Conservation (phyloP, 805 yeast species). For the Ogataea corticis region DNA sequence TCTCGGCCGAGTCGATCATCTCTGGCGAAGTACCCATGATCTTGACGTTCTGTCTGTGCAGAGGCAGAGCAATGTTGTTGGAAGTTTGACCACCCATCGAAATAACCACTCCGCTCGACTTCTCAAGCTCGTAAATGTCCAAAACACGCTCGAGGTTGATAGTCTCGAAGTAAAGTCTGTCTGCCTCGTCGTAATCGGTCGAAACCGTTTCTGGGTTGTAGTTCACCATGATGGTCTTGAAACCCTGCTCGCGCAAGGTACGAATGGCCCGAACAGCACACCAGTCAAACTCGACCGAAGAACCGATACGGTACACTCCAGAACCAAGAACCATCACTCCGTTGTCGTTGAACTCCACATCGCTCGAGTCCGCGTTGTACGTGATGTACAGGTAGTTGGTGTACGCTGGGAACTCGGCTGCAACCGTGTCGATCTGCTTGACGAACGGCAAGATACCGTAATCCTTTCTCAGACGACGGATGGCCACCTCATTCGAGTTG, state of each 20-base stretch:
- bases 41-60: conserved; percentile 93
- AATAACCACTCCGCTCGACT: conserved; percentile 86
- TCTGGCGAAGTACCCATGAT: conserved; percentile 96
- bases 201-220: conserved; percentile 98
- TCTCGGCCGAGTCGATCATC: conserved; percentile 98
- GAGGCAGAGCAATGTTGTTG: conserved; percentile 89
- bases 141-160: conserved; percentile 91
- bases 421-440: conserved; percentile 96
- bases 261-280: conserved; percentile 98
- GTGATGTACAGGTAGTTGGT: conserved; percentile 95
- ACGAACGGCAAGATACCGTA: conserved; percentile 88
- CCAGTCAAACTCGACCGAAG: conserved; percentile 99
- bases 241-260: conserved; percentile 81
- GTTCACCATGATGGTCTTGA: conserved; percentile 94
- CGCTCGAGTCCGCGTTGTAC: conserved; percentile 87
- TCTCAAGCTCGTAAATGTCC: conserved; percentile 92
- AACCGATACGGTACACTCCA: conserved; percentile 98
- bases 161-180: conserved; percentile 92
- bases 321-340: conserved; percentile 97
- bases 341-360: conserved; percentile 84
- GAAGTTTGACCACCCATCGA: conserved; percentile 99
- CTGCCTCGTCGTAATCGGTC: conserved; percentile 99
- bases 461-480: conserved; percentile 85
- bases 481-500: conserved; percentile 88
- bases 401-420: conserved; percentile 97